Conservation (phyloP, 2,329 filamentous ascomycete species). For the Chaetothyriales sp. region DNA sequence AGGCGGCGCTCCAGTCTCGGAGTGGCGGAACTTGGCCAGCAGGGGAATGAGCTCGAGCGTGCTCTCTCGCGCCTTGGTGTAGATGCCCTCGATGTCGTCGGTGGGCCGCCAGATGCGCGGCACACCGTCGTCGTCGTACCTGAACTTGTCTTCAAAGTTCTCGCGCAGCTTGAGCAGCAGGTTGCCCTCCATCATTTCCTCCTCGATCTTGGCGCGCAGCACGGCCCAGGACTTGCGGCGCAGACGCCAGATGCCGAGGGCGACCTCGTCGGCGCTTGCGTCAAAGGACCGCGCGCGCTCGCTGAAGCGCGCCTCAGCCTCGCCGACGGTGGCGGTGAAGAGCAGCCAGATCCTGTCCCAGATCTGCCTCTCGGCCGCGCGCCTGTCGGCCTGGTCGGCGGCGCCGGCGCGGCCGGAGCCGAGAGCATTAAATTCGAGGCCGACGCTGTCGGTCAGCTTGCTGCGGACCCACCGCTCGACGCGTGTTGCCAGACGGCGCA, state of each 20-base stretch:
- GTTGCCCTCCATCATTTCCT: constrained; percentile 97
- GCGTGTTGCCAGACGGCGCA: constrained; percentile 78
- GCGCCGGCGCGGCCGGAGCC: constrained; percentile 77
- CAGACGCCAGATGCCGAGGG: constrained; percentile 82
- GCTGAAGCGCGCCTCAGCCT: constrained; percentile 73
- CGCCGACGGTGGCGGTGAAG: constrained; percentile 68
- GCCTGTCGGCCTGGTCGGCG: constrained; percentile 62
- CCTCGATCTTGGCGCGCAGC: constrained; percentile 77
- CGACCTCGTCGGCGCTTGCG: constrained; percentile 78
- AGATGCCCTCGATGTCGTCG: constrained; percentile 92
- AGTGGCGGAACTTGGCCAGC: constrained; percentile 68
- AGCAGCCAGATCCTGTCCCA: constrained; percentile 93
- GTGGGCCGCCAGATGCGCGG: constrained; percentile 92
- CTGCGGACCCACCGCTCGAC: constrained; percentile 91
- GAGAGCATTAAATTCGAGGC: constrained; percentile 90
- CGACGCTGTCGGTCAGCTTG: constrained; percentile 72
- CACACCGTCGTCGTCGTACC: constrained; percentile 88
- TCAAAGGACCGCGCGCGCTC: constrained; percentile 88
- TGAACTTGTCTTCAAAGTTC: constrained; percentile 98
- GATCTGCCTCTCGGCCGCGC: constrained; percentile 67
- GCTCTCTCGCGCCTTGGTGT: constrained; percentile 82
- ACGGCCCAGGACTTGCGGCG: constrained; percentile 91
- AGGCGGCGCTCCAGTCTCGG: constrained; percentile 56
- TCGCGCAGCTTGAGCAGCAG: constrained; percentile 87
- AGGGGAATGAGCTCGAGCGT: constrained; percentile 84